Conservation (phyloP, 139 green algal species). For the Gonium pectorale region DNA sequence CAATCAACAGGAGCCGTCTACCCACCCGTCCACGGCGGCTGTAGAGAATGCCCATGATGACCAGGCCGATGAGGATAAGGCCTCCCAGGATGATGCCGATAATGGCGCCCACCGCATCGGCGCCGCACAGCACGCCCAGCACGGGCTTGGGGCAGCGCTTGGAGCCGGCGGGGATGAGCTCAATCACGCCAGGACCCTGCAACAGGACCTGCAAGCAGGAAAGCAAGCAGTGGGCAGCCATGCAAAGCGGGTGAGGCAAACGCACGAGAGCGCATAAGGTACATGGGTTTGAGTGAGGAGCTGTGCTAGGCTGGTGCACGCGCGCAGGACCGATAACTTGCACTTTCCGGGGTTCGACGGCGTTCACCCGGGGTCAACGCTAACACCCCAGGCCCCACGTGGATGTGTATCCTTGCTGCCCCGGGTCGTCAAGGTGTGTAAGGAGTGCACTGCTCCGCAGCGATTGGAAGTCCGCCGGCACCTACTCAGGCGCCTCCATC, state of each 20-base stretch:
- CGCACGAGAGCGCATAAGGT: too few species aligned
- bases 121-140: conserved; percentile 49
- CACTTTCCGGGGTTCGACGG: too few species aligned
- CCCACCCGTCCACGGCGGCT: neutral
- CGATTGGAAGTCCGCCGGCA: too few species aligned
- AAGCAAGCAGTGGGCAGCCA: neutral
- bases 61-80: conserved; percentile 14
- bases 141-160: conserved; percentile 9
- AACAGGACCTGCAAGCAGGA: neutral
- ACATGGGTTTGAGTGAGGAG: neutral
- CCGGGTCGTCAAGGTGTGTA: too few species aligned
- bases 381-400: too few species aligned
- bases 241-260: neutral
- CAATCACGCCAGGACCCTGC: neutral
- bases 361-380: too few species aligned
- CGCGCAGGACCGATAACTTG: too few species aligned
- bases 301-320: too few species aligned
- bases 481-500: too few species aligned
- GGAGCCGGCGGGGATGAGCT: neutral
- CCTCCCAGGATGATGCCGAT: conserved; percentile 45
- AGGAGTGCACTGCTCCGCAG: too few species aligned
- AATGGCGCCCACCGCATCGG: conserved; percentile 46
- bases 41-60: conserved; percentile 21
- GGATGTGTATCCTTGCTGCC: too few species aligned
- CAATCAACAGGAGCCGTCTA: too few species aligned